Evolutionary conservation across 106 monocot species (phyloP), one percentile per base, ranked within the genome.

Genomic region (Agapanthus africanus): DNA sequence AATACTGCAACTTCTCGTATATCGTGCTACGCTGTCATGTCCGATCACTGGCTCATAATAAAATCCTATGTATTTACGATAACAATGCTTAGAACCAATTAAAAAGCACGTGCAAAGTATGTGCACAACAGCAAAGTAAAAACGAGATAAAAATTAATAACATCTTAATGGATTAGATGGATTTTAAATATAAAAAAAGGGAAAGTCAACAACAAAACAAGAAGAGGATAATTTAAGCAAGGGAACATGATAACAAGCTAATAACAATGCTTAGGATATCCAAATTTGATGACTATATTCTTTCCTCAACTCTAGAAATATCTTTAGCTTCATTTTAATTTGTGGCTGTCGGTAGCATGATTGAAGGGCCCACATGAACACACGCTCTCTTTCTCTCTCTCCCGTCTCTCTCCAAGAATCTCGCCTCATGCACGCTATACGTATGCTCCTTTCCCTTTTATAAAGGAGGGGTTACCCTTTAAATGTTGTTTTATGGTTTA

Each of bases 271-370:
- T 23, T 25, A 52, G 22, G 52, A 6, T 25, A 21, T 52, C 52
- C 5, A 52, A 52, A n/a, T n/a, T 52, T 52, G 25, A 25, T 52
- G 23, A 52, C 52, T 5, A 25, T 23, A 9, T 52, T 22, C 25
- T 52, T 52, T 25, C 52, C 52, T 52, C 22, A 52, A 52, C 52
- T 25, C 51, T 52, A 52, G 52, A 52, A 52, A 23, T 52, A 6
- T 52, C 23, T 5, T n/a, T 2, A 46, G 52, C 52, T 5, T 25
- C 11, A 25, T 23, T 25, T 52, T 22, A n/a, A n/a, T n/a, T n/a
- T n/a, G n/a, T 4, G 52, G 52, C 0, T 52, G 52, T 52, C 52
- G 52, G 52, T 11, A 25, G 52, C 25, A 52, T 52, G 5, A 11
- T 3, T 25, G 3, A 26, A 52, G 23, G 52, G 25, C 21, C 52